These are phyloP conservation scores for Claviceps sorghi DNA, from an alignment of 2,329 filamentous ascomycete species.

Conservation along the genomic window DNA sequence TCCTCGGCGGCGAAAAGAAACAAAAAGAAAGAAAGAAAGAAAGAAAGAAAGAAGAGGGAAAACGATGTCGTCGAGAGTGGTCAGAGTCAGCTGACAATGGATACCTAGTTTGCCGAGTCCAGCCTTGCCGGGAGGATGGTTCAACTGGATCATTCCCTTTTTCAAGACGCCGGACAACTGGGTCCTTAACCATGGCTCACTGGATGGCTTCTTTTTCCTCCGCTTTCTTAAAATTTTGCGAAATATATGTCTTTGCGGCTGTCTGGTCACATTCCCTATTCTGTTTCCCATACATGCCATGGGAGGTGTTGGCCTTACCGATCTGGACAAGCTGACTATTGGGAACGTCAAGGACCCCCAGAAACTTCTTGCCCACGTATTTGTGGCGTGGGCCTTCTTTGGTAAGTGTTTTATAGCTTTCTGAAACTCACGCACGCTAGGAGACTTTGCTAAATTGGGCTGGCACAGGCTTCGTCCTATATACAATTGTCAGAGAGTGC, in stretches of 20 bases:
- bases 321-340: slow-evolving; percentile 69
- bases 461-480: slow-evolving; percentile 64
- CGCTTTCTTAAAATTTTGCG: slow-evolving; percentile 58
- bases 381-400: slow-evolving; percentile 66
- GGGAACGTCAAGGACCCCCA: slow-evolving; percentile 50
- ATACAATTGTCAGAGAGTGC: slow-evolving; percentile 71
- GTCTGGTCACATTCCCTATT: slow-evolving; percentile 72
- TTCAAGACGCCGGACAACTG: slow-evolving; percentile 59
- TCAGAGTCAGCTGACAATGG: not conserved
- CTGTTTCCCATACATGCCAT: slow-evolving; percentile 78
- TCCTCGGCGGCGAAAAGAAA: not conserved
- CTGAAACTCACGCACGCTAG: not conserved
- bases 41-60: not conserved
- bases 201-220: slow-evolving; percentile 84
- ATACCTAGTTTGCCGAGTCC: slow-evolving; percentile 42
- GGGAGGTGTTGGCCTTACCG: slow-evolving; percentile 46
- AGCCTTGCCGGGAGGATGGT: slow-evolving; percentile 41
- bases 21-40: too few species aligned
- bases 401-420: slow-evolving; percentile 10
- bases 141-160: slow-evolving; percentile 56
- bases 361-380: slow-evolving; percentile 68
- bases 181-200: slow-evolving; percentile 75
- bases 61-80: not conserved
- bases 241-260: slow-evolving; percentile 72
- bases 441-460: not conserved